Conservation (phyloP, 352 stramenopile genomes). For the Saprolegnia diclina region DNA sequence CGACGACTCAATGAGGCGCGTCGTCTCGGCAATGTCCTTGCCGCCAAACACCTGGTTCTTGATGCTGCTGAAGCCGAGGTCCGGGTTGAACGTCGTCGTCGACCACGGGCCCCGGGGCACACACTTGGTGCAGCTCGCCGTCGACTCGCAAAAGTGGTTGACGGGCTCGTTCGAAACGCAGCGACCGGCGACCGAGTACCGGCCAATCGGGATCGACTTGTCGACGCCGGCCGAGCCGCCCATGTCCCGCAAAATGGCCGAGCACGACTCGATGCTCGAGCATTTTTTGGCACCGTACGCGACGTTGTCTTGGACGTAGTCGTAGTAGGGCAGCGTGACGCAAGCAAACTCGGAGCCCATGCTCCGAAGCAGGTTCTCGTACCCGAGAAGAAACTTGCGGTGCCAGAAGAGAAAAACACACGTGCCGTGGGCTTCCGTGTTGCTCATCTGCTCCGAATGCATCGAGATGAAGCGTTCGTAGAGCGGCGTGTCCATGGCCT, state of each 20-base stretch:
- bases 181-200: conserved; percentile 12
- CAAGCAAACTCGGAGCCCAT: conserved; percentile 78
- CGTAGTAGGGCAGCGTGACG: conserved; percentile 83
- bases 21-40: conserved; percentile 63
- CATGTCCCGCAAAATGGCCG: conserved; percentile 59
- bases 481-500: conserved; percentile 69
- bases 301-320: conserved; percentile 81
- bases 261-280: conserved; percentile 65
- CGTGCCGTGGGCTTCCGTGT: conserved; percentile 69
- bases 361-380: conserved; percentile 80
- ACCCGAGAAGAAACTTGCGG: conserved; percentile 65
- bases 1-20: conserved; percentile 59
- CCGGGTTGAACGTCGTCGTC: conserved; percentile 46
- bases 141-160: too few species aligned
- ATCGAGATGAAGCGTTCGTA: conserved; percentile 87
- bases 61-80: conserved; percentile 39
- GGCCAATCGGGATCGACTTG: conserved; percentile 40
- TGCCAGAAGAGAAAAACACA: conserved; percentile 89
- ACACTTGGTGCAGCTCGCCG: too few species aligned
- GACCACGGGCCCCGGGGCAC: conserved; percentile 41
- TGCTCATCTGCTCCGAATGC: conserved; percentile 81
- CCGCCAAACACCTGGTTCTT: conserved; percentile 64
- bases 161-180: too few species aligned
- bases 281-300: conserved; percentile 56
- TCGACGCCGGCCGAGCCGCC: conserved; percentile 40